Conservation (phyloP, 2,329 filamentous ascomycete genomes). For the Fusarium virguliforme region DNA sequence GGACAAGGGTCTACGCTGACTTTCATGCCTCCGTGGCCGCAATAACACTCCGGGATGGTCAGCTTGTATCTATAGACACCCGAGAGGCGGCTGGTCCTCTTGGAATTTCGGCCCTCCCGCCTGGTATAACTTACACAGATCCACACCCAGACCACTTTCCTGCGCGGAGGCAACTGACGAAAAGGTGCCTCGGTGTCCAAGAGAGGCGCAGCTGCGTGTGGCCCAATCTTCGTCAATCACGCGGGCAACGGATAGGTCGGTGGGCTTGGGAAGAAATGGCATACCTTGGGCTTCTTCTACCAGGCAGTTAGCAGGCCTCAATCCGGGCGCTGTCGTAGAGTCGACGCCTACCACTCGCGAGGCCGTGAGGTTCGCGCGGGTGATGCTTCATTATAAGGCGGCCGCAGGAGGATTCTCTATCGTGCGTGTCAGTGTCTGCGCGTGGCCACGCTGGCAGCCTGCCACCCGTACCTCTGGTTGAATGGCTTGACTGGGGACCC, state of each 20-base stretch:
- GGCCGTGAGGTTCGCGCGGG: neutral
- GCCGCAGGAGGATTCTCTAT: neutral
- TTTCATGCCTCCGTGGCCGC: constrained; percentile 37
- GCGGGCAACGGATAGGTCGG: too few species aligned
- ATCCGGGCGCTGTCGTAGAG: neutral
- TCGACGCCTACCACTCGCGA: neutral
- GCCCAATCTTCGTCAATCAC: neutral
- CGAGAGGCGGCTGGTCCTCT: neutral
- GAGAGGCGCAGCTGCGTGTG: neutral
- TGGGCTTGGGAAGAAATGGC: neutral
- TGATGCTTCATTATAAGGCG: neutral
- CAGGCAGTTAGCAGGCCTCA: neutral
- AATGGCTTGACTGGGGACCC: too few species aligned
- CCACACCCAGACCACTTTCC: constrained; percentile 12
- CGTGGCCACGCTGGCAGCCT: too few species aligned
- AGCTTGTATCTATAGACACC: constrained; percentile 13
- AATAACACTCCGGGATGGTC: constrained; percentile 31
- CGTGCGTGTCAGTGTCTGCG: too few species aligned
- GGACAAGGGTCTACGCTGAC: constrained; percentile 36
- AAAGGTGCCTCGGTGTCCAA: neutral
- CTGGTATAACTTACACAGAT: constrained; percentile 9
- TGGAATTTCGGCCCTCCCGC: neutral
- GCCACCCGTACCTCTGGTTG: too few species aligned
- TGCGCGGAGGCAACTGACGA: neutral
- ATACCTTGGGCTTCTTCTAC: neutral